These are phyloP conservation scores for Malus hybrid DNA, from an alignment of 331 rosid genomes.

Conservation along the genomic window DNA sequence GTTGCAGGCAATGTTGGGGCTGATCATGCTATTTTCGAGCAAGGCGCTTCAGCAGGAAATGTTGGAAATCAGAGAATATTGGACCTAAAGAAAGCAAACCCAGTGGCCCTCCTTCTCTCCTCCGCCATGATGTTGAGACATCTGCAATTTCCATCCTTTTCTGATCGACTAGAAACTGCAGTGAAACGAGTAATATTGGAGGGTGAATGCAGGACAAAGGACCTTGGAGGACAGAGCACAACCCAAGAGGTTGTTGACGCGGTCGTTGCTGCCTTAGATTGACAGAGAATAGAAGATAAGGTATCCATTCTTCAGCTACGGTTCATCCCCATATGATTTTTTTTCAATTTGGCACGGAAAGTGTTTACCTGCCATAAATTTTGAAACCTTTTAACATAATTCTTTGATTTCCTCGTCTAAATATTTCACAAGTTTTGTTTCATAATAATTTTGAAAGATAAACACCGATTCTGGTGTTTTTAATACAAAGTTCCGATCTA, in stretches of 20 bases:
- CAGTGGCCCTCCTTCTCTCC: constrained; percentile 75
- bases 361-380: background rate
- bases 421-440: background rate
- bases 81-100: constrained; percentile 62
- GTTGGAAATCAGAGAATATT: constrained; percentile 52
- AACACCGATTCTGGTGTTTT: background rate
- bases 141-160: constrained; percentile 73
- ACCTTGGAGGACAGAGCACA: constrained; percentile 76
- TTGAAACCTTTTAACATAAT: background rate
- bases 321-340: background rate
- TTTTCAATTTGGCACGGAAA: background rate
- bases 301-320: background rate
- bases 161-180: constrained; percentile 69
- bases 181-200: constrained; percentile 51
- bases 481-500: background rate
- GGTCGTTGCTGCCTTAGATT: constrained; percentile 49
- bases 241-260: constrained; percentile 74
- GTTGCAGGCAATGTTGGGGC: constrained; percentile 80
- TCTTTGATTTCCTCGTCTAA: background rate
- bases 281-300: constrained; percentile 5
- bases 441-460: background rate
- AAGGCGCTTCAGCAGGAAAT: constrained; percentile 90
- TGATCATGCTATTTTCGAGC: constrained; percentile 73
- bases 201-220: constrained; percentile 57
- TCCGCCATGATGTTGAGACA: constrained; percentile 93